phyloP scores from a whole-genome alignment of 2,329 filamentous ascomycete genomes.

The Fusarium continuum region DNA sequence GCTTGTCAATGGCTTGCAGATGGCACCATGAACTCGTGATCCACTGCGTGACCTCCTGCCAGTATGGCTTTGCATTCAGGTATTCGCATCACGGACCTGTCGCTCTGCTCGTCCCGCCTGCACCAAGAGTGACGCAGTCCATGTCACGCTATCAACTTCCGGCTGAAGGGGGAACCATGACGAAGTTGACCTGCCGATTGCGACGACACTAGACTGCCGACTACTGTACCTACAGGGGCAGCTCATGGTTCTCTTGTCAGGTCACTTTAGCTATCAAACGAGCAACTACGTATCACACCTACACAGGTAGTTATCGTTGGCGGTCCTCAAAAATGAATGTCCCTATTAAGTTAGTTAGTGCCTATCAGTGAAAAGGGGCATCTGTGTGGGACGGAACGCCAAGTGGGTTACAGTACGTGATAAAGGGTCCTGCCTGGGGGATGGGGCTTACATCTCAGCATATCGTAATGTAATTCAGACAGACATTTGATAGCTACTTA shows the following conservation, averaged over 20 bases:
- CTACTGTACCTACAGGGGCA: not conserved
- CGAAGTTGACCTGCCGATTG: conserved; percentile 13
- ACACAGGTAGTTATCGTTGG: conserved; percentile 14
- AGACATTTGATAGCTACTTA: not conserved
- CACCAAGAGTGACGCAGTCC: conserved; percentile 34
- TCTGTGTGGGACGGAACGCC: conserved; percentile 35
- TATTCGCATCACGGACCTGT: conserved; percentile 30
- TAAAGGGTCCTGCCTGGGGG: conserved; percentile 34
- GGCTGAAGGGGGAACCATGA: conserved; percentile 11
- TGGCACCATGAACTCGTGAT: conserved; percentile 35
- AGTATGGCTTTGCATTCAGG: conserved; percentile 22
- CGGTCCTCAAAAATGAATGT: conserved; percentile 7
- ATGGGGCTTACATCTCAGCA: conserved; percentile 26
- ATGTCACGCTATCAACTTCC: conserved; percentile 23
- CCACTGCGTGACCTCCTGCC: conserved; percentile 24
- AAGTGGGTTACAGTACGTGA: conserved; percentile 39
- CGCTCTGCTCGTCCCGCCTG: conserved; percentile 18
- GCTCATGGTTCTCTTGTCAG: conserved; percentile 7
- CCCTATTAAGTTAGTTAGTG: conserved; percentile 24
- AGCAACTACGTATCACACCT: conserved; percentile 5
- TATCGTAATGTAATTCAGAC: conserved; percentile 25
- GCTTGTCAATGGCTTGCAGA: conserved; percentile 31
- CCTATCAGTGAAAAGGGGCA: conserved; percentile 39
- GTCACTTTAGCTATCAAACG: conserved; percentile 4
- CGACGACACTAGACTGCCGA: conserved; percentile 20